Percentiles rank a stretch among this genome's conserved stretches.
Conservation (phyloP, 495 filamentous ascomycete genomes). For the Symbiotaphrina buchneri region DNA sequence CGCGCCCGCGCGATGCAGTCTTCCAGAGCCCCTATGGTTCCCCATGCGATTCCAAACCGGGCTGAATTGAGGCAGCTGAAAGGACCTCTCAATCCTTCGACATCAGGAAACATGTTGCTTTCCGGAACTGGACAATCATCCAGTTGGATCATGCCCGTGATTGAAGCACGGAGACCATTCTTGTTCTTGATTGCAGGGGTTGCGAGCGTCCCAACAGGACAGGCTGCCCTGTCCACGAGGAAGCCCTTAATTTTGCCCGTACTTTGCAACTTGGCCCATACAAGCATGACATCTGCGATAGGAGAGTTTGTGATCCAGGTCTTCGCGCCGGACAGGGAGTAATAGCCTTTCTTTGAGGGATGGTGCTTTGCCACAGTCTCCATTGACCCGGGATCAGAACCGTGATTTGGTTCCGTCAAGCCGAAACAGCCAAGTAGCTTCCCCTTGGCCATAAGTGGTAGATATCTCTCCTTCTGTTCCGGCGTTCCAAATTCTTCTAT, state of each 20-base stretch:
- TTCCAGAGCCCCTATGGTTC: constrained; percentile 80
- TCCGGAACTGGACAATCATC: constrained; percentile 72
- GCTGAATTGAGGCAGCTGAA: constrained; percentile 91
- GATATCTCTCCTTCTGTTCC: constrained; percentile 75
- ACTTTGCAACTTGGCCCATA: constrained; percentile 83
- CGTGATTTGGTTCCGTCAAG: constrained; percentile 92
- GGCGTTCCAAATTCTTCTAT: constrained; percentile 80
- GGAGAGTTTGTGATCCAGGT: constrained; percentile 99
- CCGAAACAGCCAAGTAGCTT: constrained; percentile 82
- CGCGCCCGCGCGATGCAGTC: constrained; percentile 66
- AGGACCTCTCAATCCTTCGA: constrained; percentile 72
- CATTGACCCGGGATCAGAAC: constrained; percentile 91
- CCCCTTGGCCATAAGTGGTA: constrained; percentile 70
- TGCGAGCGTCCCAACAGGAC: constrained; percentile 70
- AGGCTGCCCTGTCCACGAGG: constrained; percentile 57
- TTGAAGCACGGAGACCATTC: constrained; percentile 74
- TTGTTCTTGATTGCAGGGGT: constrained; percentile 92
- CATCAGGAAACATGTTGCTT: constrained; percentile 84
- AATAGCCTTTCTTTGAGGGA: constrained; percentile 69
- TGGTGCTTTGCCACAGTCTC: constrained; percentile 73
- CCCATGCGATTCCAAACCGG: constrained; percentile 81
- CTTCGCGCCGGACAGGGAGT: constrained; percentile 64
- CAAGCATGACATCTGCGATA: constrained; percentile 72
- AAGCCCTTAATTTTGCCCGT: constrained; percentile 95
- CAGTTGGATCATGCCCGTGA: constrained; percentile 96